A percentile compares a stretch with the other conserved stretches of the same genome.
Evolutionary conservation across 2,329 filamentous ascomycete genomes (phyloP).

Genomic region (Fusarium globosum): DNA sequence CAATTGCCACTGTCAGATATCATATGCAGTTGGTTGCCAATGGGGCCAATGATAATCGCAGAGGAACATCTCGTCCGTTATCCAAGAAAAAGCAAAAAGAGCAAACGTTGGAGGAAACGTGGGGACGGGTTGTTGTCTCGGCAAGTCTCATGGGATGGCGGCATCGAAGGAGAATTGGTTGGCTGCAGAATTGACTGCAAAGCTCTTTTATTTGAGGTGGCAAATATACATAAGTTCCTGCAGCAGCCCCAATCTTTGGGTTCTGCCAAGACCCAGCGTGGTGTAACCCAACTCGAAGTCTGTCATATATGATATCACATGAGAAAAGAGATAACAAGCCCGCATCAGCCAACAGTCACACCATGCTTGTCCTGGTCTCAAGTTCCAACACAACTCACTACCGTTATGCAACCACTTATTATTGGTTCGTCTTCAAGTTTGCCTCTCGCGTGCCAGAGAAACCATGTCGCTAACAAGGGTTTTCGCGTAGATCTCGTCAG

Average conservation of each 20-base stretch:
- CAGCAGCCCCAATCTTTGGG: background rate
- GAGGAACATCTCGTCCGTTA: background rate
- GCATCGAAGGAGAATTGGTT: no score
- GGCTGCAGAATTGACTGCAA: background rate
- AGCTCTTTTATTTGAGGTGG: fast-evolving
- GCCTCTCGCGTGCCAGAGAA: background rate
- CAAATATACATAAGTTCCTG: background rate
- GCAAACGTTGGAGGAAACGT: no score
- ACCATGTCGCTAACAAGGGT: background rate
- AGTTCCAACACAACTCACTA: fast-evolving
- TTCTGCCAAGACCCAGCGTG: background rate
- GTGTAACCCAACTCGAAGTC: no score
- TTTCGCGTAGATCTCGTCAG: background rate
- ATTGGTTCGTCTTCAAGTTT: background rate
- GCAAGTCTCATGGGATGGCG: background rate
- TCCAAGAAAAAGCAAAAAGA: background rate
- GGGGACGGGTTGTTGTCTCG: background rate
- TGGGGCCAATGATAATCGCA: background rate
- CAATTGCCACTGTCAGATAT: background rate
- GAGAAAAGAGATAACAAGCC: background rate
- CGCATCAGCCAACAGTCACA: background rate
- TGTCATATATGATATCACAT: background rate
- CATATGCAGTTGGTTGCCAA: background rate
- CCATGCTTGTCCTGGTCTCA: no score
- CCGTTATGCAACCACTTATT: no score